Percentiles rank a stretch among this genome's conserved stretches.
Conservation (phyloP, 257 asterid genomes). For the Sherardia arvensis region DNA sequence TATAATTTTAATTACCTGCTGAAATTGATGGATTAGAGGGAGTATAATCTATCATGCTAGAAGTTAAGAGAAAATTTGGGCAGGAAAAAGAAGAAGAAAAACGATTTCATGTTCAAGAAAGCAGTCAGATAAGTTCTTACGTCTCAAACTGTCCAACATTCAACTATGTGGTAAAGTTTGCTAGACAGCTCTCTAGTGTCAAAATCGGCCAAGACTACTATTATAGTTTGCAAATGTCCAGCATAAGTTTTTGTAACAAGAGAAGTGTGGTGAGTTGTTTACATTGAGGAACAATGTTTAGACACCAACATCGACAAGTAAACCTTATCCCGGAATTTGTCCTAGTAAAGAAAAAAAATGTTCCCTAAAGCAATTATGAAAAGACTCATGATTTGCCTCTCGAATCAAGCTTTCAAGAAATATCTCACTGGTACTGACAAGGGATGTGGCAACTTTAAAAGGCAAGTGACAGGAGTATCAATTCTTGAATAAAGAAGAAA, state of each 20-base stretch:
- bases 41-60: neutral
- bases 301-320: neutral
- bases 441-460: neutral
- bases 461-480: neutral
- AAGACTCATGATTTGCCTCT: conserved; percentile 1
- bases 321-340: neutral
- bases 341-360: neutral
- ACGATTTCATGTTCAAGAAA: neutral
- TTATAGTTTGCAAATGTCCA: neutral
- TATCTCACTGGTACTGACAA: neutral
- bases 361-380: neutral
- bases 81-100: neutral
- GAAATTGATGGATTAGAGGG: neutral
- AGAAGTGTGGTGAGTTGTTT: neutral
- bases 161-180: neutral
- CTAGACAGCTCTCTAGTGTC: neutral
- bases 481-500: neutral
- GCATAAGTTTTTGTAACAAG: neutral
- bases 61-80: too few species aligned
- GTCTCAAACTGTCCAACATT: neutral
- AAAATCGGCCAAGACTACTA: neutral
- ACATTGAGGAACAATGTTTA: neutral
- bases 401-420: neutral
- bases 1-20: neutral
- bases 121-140: neutral